phyloP scores from a whole-genome alignment of 208 protist species.

The Crithidia expoeki region DNA sequence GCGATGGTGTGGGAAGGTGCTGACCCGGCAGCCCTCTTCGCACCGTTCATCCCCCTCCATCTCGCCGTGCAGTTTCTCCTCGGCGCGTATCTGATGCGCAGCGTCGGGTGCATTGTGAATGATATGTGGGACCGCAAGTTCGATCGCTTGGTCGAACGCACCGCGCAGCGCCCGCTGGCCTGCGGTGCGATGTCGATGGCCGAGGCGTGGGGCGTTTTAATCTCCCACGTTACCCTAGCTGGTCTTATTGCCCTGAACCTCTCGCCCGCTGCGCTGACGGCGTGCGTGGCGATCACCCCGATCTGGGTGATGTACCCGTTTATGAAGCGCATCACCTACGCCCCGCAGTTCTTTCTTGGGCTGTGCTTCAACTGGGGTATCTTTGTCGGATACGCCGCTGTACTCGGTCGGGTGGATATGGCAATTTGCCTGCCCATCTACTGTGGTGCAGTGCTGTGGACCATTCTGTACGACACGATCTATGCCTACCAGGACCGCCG shows the following conservation, averaged over 20 bases:
- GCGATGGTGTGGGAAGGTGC: conserved; percentile 88
- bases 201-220: conserved; percentile 54
- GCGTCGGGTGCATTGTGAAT: conserved; percentile 83
- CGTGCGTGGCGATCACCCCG: conserved; percentile 64
- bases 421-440: conserved; percentile 79
- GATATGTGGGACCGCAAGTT: conserved; percentile 87
- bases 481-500: conserved; percentile 83
- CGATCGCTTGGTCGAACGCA: conserved; percentile 76
- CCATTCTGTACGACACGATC: conserved; percentile 85
- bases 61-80: conserved; percentile 60
- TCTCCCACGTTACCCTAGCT: conserved; percentile 45
- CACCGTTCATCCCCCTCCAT: conserved; percentile 83
- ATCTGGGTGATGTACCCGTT: conserved; percentile 79
- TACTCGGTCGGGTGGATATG: conserved; percentile 76
- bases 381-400: conserved; percentile 88
- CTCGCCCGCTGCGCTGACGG: conserved; percentile 61
- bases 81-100: conserved; percentile 84
- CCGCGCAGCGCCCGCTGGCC: conserved; percentile 67
- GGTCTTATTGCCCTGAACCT: conserved; percentile 72
- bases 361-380: conserved; percentile 87
- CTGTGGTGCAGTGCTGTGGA: conserved; percentile 70
- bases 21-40: conserved; percentile 75
- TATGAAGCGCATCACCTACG: conserved; percentile 85
- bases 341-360: conserved; percentile 78
- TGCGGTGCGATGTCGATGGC: conserved; percentile 56